A percentile compares a stretch with the other conserved stretches of the same genome.
Evolutionary conservation across 257 asterid species (phyloP).

Genomic region (Gynochthodes officinalis): DNA sequence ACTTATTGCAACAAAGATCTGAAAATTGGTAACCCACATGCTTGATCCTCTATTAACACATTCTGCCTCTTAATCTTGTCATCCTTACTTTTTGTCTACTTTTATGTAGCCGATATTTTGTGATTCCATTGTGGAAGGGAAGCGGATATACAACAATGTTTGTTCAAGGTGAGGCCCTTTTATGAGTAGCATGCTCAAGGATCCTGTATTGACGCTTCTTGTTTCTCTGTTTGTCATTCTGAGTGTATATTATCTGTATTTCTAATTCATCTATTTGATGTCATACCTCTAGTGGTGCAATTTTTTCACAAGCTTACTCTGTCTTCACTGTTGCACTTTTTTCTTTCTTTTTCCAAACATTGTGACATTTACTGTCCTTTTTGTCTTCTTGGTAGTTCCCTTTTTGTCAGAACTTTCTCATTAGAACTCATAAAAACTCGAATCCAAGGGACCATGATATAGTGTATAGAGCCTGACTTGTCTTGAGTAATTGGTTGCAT

Average conservation of each 20-base stretch:
- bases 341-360: neutral
- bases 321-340: neutral
- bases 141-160: constrained; percentile 87
- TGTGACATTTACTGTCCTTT: neutral
- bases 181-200: neutral
- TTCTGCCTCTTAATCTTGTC: constrained; percentile 15
- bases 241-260: neutral
- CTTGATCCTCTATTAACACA: constrained; percentile 6
- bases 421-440: neutral
- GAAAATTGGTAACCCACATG: constrained; percentile 51
- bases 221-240: neutral
- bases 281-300: neutral
- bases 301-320: neutral
- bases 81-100: constrained; percentile 16
- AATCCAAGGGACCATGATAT: neutral
- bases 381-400: neutral
- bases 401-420: neutral
- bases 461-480: too few species aligned
- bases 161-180: constrained; percentile 60
- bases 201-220: neutral
- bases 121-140: constrained; percentile 93
- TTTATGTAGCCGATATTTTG: constrained; percentile 73
- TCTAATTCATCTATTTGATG: neutral
- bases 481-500: neutral
- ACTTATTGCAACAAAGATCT: constrained; percentile 73